Conservation (phyloP, 2,329 filamentous ascomycete species). For the Fusarium falciforme region DNA sequence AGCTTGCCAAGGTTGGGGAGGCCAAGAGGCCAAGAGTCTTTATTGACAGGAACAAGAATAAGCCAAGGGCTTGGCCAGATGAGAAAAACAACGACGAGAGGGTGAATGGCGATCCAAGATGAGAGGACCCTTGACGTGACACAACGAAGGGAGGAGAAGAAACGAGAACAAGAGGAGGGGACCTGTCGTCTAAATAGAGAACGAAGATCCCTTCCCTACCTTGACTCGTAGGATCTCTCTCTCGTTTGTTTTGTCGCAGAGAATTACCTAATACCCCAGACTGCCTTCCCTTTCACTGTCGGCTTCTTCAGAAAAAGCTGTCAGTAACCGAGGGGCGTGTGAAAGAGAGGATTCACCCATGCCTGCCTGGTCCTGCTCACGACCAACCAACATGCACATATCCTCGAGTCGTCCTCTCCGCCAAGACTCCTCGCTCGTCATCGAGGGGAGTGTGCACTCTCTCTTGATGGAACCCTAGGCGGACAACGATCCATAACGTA, state of each 20-base stretch:
- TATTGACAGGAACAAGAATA: not conserved
- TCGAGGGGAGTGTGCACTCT: not conserved
- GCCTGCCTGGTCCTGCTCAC: not conserved
- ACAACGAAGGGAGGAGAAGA: not conserved
- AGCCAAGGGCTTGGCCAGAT: conserved; percentile 27
- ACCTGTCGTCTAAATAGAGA: not conserved
- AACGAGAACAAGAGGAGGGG: not conserved
- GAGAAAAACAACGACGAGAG: not conserved
- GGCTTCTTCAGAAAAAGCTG: not conserved
- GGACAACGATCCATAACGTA: conserved; percentile 38
- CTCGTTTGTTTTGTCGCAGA: not conserved
- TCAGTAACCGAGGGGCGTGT: not conserved
- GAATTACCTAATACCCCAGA: not conserved
- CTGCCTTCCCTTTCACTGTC: not conserved
- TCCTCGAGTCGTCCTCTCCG: not conserved
- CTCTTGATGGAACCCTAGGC: conserved; percentile 28
- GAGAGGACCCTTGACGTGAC: conserved; percentile 4
- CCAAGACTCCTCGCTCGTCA: not conserved
- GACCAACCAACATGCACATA: conserved; percentile 15
- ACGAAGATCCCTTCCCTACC: not conserved
- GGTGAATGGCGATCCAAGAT: not conserved
- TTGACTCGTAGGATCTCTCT: not conserved
- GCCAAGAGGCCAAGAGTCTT: conserved; percentile 16
- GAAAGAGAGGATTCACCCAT: not conserved
- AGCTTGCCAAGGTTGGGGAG: conserved; percentile 1